These are phyloP conservation scores for Acanthamoeba lenticulata DNA, from an alignment of 208 protist species.

Conservation along the genomic window DNA sequence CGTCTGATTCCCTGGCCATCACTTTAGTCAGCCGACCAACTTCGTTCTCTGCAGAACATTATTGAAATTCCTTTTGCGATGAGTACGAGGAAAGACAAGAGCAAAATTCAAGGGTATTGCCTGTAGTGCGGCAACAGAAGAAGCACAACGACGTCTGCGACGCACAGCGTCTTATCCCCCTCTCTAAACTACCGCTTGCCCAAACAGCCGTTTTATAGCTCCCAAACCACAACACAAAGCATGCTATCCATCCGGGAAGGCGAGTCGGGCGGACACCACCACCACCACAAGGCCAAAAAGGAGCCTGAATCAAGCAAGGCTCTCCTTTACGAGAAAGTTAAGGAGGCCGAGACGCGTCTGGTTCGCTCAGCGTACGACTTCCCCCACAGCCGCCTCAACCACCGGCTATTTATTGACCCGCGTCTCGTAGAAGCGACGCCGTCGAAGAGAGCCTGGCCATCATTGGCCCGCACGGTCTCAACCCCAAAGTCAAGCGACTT, in stretches of 20 bases:
- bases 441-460: constrained; percentile 21
- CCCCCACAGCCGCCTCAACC: neutral
- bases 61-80: too few species aligned
- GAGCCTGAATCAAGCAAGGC: neutral
- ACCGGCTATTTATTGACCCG: neutral
- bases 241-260: constrained; percentile 19
- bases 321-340: constrained; percentile 5
- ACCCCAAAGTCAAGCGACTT: constrained; percentile 43
- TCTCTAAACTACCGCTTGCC: too few species aligned
- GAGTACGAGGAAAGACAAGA: too few species aligned
- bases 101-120: too few species aligned
- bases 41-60: too few species aligned
- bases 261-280: neutral
- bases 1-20: too few species aligned
- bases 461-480: constrained; percentile 13
- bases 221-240: neutral
- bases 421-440: neutral
- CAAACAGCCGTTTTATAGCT: too few species aligned
- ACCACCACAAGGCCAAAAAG: constrained; percentile 5
- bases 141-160: too few species aligned
- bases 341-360: neutral
- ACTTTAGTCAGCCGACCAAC: too few species aligned
- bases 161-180: too few species aligned
- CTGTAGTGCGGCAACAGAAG: too few species aligned
- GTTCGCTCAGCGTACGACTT: neutral